Evolutionary conservation across 805 yeast species (phyloP).

Genomic region (Schizosaccharomyces octosporus): DNA sequence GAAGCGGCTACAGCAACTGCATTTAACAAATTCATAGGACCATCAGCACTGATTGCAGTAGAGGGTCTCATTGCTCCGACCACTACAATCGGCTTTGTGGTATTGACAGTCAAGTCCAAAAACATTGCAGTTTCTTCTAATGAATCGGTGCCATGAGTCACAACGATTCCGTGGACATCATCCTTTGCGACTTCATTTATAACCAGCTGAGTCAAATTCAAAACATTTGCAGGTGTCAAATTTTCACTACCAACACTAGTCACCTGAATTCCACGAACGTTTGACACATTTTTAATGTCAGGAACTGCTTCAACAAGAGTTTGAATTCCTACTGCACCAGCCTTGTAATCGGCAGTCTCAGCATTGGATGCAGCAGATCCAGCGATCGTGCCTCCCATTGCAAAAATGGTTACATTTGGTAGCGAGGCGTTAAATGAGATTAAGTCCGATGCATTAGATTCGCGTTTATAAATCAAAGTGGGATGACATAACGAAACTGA

Average conservation of each 20-base stretch:
- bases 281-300: slow-evolving; percentile 19
- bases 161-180: slow-evolving; percentile 23
- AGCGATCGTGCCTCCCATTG: slow-evolving; percentile 38
- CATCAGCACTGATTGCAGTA: slow-evolving; percentile 44
- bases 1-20: slow-evolving; percentile 40
- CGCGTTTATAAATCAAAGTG: background rate
- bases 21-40: slow-evolving; percentile 48
- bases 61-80: slow-evolving; percentile 60
- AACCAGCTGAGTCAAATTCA: slow-evolving; percentile 16
- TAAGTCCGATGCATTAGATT: background rate
- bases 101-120: slow-evolving; percentile 19
- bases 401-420: slow-evolving; percentile 23
- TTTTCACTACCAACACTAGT: slow-evolving; percentile 23
- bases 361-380: slow-evolving; percentile 25
- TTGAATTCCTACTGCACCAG: slow-evolving; percentile 15
- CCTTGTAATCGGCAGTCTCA: slow-evolving; percentile 30
- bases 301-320: slow-evolving; percentile 19
- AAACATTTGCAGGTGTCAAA: slow-evolving; percentile 16
- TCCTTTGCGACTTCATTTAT: slow-evolving; percentile 13
- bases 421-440: slow-evolving; percentile 3
- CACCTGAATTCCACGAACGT: slow-evolving; percentile 21
- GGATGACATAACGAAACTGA: background rate
- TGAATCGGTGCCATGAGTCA: slow-evolving; percentile 26
- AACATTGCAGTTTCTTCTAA: slow-evolving; percentile 29
- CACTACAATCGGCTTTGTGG: slow-evolving; percentile 27